Conservation (phyloP, 2,329 filamentous ascomycete species). For the Teratosphaeria destructans region DNA sequence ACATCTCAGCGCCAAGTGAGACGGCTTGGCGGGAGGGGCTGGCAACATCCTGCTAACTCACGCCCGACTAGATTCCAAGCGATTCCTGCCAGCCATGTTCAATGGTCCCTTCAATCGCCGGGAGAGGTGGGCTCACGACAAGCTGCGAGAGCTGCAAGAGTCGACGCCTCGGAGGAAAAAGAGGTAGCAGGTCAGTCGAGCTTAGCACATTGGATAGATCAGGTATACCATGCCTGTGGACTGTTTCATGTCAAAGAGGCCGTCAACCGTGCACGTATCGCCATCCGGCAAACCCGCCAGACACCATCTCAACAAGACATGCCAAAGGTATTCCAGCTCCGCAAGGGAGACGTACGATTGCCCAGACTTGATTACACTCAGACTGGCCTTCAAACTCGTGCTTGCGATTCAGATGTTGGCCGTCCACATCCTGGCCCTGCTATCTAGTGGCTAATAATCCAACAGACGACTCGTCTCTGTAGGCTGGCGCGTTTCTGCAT, state of each 20-base stretch:
- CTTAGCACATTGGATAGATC: not conserved
- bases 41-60: constrained; percentile 3
- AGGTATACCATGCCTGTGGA: not conserved
- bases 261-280: too few relatives aligned
- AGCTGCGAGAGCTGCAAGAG: constrained; percentile 27
- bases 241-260: too few relatives aligned
- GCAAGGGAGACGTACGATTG: not conserved
- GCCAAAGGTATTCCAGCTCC: not conserved
- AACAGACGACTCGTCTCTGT: not conserved
- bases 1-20: not conserved
- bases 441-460: not conserved
- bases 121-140: constrained; percentile 45
- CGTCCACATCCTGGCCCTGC: not conserved
- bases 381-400: not conserved
- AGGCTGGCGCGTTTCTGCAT: not conserved
- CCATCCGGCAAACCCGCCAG: too few relatives aligned
- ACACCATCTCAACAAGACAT: not conserved
- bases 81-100: constrained; percentile 53
- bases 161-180: constrained; percentile 17
- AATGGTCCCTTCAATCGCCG: constrained; percentile 49
- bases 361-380: not conserved
- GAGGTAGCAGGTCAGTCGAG: constrained; percentile 9
- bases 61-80: constrained; percentile 31
- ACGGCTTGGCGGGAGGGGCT: not conserved
- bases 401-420: not conserved